phyloP scores from a whole-genome alignment of 306 rosid genomes.

The Hippophae rhamnoides region DNA sequence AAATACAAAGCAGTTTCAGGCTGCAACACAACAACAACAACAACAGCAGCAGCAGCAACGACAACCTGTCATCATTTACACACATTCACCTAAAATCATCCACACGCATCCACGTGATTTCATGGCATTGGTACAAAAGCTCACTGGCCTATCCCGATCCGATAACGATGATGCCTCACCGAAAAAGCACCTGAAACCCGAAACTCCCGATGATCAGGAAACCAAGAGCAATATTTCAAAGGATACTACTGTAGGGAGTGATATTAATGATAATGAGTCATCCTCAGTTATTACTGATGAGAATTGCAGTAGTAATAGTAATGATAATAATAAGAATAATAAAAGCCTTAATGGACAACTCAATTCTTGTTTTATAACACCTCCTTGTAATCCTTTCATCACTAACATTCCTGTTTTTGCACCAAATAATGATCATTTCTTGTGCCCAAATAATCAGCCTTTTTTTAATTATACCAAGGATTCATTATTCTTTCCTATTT shows the following conservation, averaged over 20 bases:
- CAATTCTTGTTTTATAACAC: slow-evolving; percentile 34
- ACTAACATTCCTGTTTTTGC: slow-evolving; percentile 24
- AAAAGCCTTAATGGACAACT: slow-evolving; percentile 29
- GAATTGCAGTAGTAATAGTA: slow-evolving; percentile 18
- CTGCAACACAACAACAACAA: background rate
- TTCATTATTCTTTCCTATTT: background rate
- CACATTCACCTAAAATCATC: slow-evolving; percentile 69
- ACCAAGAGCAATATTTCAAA: background rate
- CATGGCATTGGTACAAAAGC: slow-evolving; percentile 83
- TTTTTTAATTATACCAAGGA: slow-evolving; percentile 14
- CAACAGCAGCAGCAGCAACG: slow-evolving; percentile 19
- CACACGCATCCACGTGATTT: slow-evolving; percentile 62
- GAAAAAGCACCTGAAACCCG: background rate
- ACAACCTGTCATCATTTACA: slow-evolving; percentile 66
- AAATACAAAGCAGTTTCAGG: background rate
- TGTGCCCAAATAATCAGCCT: slow-evolving; percentile 28
- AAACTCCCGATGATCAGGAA: slow-evolving; percentile 6
- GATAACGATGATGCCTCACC: background rate
- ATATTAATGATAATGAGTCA: slow-evolving; percentile 50
- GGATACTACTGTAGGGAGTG: background rate
- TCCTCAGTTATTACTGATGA: slow-evolving; percentile 51
- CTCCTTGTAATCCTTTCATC: slow-evolving; percentile 29
- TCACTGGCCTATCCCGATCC: slow-evolving; percentile 52
- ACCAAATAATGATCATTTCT: slow-evolving; percentile 23
- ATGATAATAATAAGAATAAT: background rate